Conservation (phyloP, 1,284 basidiomycete genomes). For the Sanghuangporus weigelae region DNA sequence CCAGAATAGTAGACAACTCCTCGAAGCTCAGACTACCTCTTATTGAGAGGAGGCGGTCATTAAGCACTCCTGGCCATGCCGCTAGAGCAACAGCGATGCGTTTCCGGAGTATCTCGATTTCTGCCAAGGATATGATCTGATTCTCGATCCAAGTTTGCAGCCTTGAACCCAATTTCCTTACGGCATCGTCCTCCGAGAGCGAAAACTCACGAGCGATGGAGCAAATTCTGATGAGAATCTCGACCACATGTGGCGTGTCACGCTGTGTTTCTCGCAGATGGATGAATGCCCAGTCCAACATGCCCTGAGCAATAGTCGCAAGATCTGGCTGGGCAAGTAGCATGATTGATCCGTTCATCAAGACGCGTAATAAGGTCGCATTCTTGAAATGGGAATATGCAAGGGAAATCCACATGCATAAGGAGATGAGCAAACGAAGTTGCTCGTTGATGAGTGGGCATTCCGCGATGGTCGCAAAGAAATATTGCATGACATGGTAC, state of each 20-base stretch:
- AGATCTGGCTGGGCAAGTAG: slow-evolving; percentile 70
- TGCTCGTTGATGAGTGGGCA: slow-evolving; percentile 87
- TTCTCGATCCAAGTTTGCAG: slow-evolving; percentile 62
- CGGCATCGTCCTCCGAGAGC: slow-evolving; percentile 25
- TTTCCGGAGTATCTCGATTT: slow-evolving; percentile 32
- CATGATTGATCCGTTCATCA: slow-evolving; percentile 64
- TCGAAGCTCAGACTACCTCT: slow-evolving; percentile 40
- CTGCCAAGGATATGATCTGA: slow-evolving; percentile 40
- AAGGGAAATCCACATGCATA: slow-evolving; percentile 69
- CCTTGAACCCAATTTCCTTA: slow-evolving; percentile 36
- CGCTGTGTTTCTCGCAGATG: slow-evolving; percentile 36
- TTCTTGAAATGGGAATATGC: slow-evolving; percentile 52
- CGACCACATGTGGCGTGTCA: slow-evolving; percentile 50
- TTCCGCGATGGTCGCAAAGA: slow-evolving; percentile 64
- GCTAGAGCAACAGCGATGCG: slow-evolving; percentile 54
- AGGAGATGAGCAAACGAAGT: slow-evolving; percentile 65
- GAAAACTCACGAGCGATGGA: slow-evolving; percentile 52
- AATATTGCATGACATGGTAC: slow-evolving; percentile 72
- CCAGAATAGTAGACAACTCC: slow-evolving; percentile 48
- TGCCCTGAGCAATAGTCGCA: slow-evolving; percentile 59
- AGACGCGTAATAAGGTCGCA: slow-evolving; percentile 52
- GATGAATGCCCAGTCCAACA: slow-evolving; percentile 73
- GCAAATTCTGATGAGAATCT: slow-evolving; percentile 60
- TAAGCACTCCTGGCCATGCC: slow-evolving; percentile 66
- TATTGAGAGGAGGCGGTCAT: slow-evolving; percentile 37